Percentiles rank a stretch among this genome's conserved stretches.
Conservation (phyloP, 768 basidiomycete genomes). For the Agaricus sinodeliciosus region DNA sequence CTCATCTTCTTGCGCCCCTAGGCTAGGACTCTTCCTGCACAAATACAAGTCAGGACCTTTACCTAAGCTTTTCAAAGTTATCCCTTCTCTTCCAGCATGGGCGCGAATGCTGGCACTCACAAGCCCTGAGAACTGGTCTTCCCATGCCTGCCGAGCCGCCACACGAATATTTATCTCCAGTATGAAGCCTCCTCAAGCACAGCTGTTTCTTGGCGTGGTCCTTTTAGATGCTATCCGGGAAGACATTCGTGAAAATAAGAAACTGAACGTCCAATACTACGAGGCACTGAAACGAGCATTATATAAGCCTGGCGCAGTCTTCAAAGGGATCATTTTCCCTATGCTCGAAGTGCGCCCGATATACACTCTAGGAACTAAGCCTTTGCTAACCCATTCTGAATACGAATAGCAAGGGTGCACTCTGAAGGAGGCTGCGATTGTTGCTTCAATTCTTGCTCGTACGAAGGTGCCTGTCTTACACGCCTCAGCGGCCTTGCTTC, state of each 20-base stretch:
- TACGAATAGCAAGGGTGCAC: slow-evolving; percentile 62
- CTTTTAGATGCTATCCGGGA: slow-evolving; percentile 84
- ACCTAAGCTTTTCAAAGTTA: slow-evolving; percentile 97
- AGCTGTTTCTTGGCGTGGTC: slow-evolving; percentile 88
- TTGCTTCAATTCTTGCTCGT: slow-evolving; percentile 85
- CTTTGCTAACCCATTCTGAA: background rate
- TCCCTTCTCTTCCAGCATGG: slow-evolving; percentile 94
- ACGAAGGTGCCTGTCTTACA: slow-evolving; percentile 95
- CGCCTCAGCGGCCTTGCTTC: slow-evolving; percentile 89
- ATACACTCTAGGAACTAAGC: background rate
- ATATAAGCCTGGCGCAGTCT: slow-evolving; percentile 97
- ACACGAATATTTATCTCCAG: slow-evolving; percentile 95
- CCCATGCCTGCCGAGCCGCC: slow-evolving; percentile 90
- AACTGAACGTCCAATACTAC: slow-evolving; percentile 90
- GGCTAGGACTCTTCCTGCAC: slow-evolving; percentile 79
- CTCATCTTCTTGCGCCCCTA: slow-evolving; percentile 21
- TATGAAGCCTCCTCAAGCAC: slow-evolving; percentile 92
- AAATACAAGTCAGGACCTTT: slow-evolving; percentile 92
- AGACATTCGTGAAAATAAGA: slow-evolving; percentile 82
- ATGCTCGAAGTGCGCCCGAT: slow-evolving; percentile 69
- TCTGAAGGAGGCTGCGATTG: slow-evolving; percentile 89
- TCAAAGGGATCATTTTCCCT: slow-evolving; percentile 97
- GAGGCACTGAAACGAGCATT: slow-evolving; percentile 87
- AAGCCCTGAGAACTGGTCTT: slow-evolving; percentile 88
- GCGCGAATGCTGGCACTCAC: slow-evolving; percentile 93